These are phyloP conservation scores for Tephrocybe sp. DNA, from an alignment of 768 basidiomycete species.

Conservation along the genomic window DNA sequence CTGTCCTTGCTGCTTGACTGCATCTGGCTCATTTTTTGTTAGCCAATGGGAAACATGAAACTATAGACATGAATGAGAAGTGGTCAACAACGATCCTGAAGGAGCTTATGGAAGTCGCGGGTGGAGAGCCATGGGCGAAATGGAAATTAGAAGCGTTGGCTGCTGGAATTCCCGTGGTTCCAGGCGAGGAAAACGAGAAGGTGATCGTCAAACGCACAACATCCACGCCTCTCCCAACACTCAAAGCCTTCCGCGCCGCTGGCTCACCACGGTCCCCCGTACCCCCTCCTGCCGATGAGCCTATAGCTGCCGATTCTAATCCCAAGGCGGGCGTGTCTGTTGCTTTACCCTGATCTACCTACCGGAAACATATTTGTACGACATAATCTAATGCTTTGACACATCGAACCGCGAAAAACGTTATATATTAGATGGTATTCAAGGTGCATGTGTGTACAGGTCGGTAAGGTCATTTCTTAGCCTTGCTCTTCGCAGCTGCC, in stretches of 20 bases:
- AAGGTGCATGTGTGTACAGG: not conserved
- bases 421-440: not conserved
- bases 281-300: conserved; percentile 5
- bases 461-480: conserved; percentile 6
- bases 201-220: conserved; percentile 20
- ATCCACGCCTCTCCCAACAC: conserved; percentile 23
- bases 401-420: no score
- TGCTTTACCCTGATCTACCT: conserved; percentile 21
- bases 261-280: not conserved
- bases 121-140: conserved; percentile 56
- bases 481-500: conserved; percentile 17
- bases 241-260: conserved; percentile 19
- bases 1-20: not conserved
- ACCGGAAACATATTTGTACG: not conserved
- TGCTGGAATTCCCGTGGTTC: conserved; percentile 49
- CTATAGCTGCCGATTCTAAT: not conserved
- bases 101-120: conserved; percentile 70
- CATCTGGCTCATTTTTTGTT: not conserved
- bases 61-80: conserved; percentile 61
- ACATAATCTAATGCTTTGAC: conserved; percentile 6
- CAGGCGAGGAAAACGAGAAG: conserved; percentile 38
- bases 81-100: conserved; percentile 67
- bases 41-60: conserved; percentile 52
- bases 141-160: conserved; percentile 49
- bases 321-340: conserved; percentile 24